Base-by-base conservation (phyloP, 805 yeast species). In the Monosporozyma aquatica region DNA sequence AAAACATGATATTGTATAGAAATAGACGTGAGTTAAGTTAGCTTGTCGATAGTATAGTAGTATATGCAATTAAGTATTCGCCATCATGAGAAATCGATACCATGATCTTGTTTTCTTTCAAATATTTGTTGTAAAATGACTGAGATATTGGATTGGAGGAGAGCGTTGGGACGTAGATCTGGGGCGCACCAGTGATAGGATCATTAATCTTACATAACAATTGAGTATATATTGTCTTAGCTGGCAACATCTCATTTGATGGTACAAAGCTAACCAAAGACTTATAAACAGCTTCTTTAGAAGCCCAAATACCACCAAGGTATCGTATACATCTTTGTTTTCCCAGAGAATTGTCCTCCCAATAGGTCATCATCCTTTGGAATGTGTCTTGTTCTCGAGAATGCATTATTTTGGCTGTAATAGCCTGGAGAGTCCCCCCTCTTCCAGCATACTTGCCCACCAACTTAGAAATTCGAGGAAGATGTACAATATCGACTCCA, bases 261-360 rank as follows among this genome's bases (percentile, higher is more conserved):
- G 53, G 51, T 4, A 51, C 44, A 36, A 26, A 48, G 15, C 43
- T 37, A 9, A 45, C 34, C 20, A 61, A 37, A 2, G 59, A 50
- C 42, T 61, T 61, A 18, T 46, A 50, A 2, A 48, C 8, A 3
- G 61, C 47, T 41, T 61, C 65, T 42, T 61, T 61, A 2, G 54
- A 38, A 4, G 63, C 61, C 65, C 65, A 61, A 13, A 59, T 40
- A 4, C 65, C 62, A 8, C 58, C 58, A 3, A 55, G 39, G 43
- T 55, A 61, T 6, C 40, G 43, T 1, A 37, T 21, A 32, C 35
- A 32, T 10, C 23, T 17, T 17, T 32, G 22, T 13, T 18, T 8
- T n/a, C 43, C 23, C 9, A 23, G 13, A 8, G 11, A n/a, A 23
- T 15, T 13, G 15, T 34, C 20, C 2, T 43, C 32, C 11, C 14